A percentile compares a stretch with the other conserved stretches of the same genome.
phyloP scores from a whole-genome alignment of 805 yeast genomes.

The Candida dajiaensis region DNA sequence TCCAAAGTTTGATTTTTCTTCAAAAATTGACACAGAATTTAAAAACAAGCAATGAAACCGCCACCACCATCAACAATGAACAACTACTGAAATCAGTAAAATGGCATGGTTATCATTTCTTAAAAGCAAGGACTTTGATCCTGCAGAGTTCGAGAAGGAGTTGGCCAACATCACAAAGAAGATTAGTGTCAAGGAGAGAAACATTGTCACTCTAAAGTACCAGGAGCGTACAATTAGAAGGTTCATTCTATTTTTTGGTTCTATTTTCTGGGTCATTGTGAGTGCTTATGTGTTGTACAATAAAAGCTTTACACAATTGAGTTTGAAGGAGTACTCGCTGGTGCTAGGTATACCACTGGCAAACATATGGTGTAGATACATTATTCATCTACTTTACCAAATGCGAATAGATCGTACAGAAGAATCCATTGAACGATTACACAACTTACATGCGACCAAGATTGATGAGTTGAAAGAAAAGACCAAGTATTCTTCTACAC shows the following conservation, averaged over 20 bases:
- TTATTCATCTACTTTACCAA: slow-evolving; percentile 1
- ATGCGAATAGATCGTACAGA: slow-evolving; percentile 7
- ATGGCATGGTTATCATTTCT: slow-evolving; percentile 23
- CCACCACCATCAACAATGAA: no score
- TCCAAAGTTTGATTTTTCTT: no score
- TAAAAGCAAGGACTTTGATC: slow-evolving; percentile 32
- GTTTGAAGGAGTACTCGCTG: not conserved
- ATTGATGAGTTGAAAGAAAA: slow-evolving; percentile 63
- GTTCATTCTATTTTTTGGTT: slow-evolving; percentile 9
- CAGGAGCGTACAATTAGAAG: slow-evolving; percentile 4
- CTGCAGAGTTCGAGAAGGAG: slow-evolving; percentile 38
- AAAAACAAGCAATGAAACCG: no score
- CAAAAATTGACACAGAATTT: not conserved
- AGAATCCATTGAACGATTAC: slow-evolving; percentile 27
- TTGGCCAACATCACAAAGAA: slow-evolving; percentile 31
- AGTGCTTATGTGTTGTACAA: not conserved
- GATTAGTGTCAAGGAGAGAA: slow-evolving; percentile 27
- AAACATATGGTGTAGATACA: not conserved
- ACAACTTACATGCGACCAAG: slow-evolving; percentile 43
- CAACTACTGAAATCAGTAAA: not conserved
- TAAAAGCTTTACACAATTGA: not conserved
- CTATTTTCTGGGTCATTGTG: slow-evolving; percentile 5
- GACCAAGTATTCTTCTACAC: slow-evolving; percentile 73
- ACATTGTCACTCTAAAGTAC: slow-evolving; percentile 14
- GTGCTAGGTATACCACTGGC: slow-evolving; percentile 4